Percentiles rank a stretch among this genome's conserved stretches.
These are phyloP conservation scores for Protomyces arabidopsidicola DNA, from an alignment of 1,139 yeast species.

Conservation along the genomic window DNA sequence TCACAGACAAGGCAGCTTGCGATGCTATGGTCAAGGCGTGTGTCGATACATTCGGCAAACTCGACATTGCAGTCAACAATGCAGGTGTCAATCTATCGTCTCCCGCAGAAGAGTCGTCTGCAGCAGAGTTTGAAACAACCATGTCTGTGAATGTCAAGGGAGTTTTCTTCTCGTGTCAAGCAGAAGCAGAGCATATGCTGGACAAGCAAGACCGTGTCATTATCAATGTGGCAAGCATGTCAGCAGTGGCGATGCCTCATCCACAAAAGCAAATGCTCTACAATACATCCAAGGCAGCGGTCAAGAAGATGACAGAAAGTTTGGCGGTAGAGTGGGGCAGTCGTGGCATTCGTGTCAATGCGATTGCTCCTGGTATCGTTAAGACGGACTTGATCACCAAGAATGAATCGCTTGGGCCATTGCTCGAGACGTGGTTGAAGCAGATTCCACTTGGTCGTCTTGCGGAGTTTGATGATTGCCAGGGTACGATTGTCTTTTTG, in stretches of 20 bases:
- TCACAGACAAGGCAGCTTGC: slow-evolving; percentile 48
- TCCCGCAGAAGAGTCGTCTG: slow-evolving; percentile 19
- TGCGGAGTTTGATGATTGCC: slow-evolving; percentile 51
- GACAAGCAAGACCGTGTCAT: slow-evolving; percentile 47
- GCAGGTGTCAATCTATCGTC: slow-evolving; percentile 76
- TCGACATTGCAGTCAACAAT: slow-evolving; percentile 86
- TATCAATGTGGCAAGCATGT: slow-evolving; percentile 59
- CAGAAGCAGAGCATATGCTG: slow-evolving; percentile 72
- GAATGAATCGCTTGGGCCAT: slow-evolving; percentile 16
- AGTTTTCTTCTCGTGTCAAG: slow-evolving; percentile 63
- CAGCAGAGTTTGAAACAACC: slow-evolving; percentile 19
- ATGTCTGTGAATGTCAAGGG: slow-evolving; percentile 74
- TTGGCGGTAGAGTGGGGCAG: slow-evolving; percentile 58
- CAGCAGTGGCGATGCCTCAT: slow-evolving; percentile 61
- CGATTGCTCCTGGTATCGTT: slow-evolving; percentile 57
- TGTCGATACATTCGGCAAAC: slow-evolving; percentile 77
- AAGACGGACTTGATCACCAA: slow-evolving; percentile 43
- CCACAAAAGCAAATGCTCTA: slow-evolving; percentile 61
- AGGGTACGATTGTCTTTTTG: slow-evolving; percentile 63
- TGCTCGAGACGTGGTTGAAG: slow-evolving; percentile 42
- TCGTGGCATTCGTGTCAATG: slow-evolving; percentile 51
- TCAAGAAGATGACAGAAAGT: slow-evolving; percentile 52
- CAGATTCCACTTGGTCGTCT: slow-evolving; percentile 27
- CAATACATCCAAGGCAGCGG: slow-evolving; percentile 60
- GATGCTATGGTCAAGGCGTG: slow-evolving; percentile 83